These are phyloP conservation scores for Neckera pumila DNA, from an alignment of 225 moss, liverwort and hornwort species.

Conservation along the genomic window DNA sequence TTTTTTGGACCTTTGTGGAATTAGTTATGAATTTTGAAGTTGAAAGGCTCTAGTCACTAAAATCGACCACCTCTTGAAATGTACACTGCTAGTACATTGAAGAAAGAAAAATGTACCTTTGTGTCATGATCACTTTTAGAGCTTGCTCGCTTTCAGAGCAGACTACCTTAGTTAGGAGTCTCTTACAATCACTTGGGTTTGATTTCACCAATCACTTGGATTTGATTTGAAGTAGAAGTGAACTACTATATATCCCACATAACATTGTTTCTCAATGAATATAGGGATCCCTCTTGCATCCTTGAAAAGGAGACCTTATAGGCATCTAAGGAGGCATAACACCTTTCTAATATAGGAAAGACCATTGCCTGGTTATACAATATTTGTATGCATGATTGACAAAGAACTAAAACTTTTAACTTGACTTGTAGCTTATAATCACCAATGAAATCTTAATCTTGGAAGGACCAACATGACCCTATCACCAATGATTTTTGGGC, in stretches of 20 bases:
- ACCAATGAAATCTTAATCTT: no score
- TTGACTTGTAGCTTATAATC: background rate
- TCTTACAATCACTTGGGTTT: background rate
- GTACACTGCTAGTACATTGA: no score
- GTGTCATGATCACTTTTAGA: no score
- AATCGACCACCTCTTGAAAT: no score
- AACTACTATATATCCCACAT: background rate
- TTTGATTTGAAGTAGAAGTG: background rate
- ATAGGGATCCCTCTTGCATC: background rate
- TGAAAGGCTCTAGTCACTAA: no score
- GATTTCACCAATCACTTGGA: background rate
- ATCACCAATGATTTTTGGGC: background rate
- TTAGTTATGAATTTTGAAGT: no score
- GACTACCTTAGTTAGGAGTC: background rate
- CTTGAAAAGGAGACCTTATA: accelerated
- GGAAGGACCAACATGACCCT: accelerated
- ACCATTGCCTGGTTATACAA: background rate
- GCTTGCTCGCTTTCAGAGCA: no score
- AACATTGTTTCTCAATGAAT: no score
- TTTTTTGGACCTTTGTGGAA: no score
- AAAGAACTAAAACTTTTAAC: background rate
- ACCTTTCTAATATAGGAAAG: accelerated
- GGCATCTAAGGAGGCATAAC: background rate
- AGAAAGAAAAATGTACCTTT: no score
- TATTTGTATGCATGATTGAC: no score